Evolutionary conservation across 225 moss, liverwort and hornwort genomes (phyloP), one percentile per base, ranked within the genome.

Genomic region (Ulota crispa): DNA sequence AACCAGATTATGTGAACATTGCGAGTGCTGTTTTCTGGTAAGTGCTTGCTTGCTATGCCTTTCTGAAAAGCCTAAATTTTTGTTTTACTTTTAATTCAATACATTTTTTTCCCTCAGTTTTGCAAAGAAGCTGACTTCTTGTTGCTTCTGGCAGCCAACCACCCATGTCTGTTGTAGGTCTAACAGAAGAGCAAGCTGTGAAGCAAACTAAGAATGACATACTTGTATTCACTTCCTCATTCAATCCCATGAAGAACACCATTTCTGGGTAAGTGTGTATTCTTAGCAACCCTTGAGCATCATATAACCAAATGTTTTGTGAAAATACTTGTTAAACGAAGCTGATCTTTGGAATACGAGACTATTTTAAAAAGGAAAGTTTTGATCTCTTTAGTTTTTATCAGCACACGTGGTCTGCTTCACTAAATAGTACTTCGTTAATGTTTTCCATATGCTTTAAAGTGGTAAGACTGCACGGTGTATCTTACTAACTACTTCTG

Each of bases 221-320:
- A 45, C 24, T 89, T 53, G 87, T 94, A 18, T 97, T 88, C 73
- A 93, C 92, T 10, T 86, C 94, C 39, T 79, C 88, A 8, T 97
- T 95, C 85, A 97, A 94, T 78, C 95, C 95, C 30, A 89, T 97
- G 95, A 97, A 94, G 79, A 97, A 97, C 68, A 92, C 82, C 24
- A 77, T 97, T 53, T 84, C 95, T 78, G 93, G 97, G 92, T 94
- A 82, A 74, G 86, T 70, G 20, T 69, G 57, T 20, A 64, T 60
- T 43, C 55, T 68, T 23, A 16, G 54, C 72, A 67, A 54, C 55
- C 1, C 23, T 43, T 3, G 11, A 36, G 14, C 61, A 47, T 64
- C 61, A 37, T 64, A 36, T 34, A 30, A 65, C 14, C 19, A 30
- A 36, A 70, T 50, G 2, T 47, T 47, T 73, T 39, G 37, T 27